phyloP scores from a whole-genome alignment of 257 asterid genomes.

The Thymus quinquecostatus region DNA sequence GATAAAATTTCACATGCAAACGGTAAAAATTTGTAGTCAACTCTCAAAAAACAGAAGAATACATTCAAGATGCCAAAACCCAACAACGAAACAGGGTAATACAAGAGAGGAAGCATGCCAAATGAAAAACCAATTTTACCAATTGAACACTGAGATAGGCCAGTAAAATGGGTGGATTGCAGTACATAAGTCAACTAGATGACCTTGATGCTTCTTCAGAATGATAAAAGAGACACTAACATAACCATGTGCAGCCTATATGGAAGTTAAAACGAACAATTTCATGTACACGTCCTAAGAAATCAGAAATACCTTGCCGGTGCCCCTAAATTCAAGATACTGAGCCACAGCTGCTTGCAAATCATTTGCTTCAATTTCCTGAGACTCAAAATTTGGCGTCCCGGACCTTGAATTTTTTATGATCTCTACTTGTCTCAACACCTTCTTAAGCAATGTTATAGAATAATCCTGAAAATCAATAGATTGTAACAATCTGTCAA shows the following conservation, averaged over 20 bases:
- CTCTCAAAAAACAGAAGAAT: slow-evolving; percentile 2
- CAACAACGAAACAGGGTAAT: slow-evolving; percentile 26
- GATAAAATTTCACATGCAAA: background rate
- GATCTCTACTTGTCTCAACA: slow-evolving; percentile 77
- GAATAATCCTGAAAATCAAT: slow-evolving; percentile 80
- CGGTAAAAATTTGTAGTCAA: too few species aligned
- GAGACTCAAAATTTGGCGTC: slow-evolving; percentile 85
- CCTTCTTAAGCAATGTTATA: slow-evolving; percentile 78
- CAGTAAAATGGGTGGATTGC: slow-evolving; percentile 11
- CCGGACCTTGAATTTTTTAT: slow-evolving; percentile 95
- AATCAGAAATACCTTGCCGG: slow-evolving; percentile 73
- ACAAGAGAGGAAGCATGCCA: slow-evolving; percentile 19
- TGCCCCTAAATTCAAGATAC: slow-evolving; percentile 84
- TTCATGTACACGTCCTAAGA: slow-evolving; percentile 17
- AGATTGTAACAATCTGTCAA: slow-evolving; percentile 35
- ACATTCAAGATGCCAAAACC: slow-evolving; percentile 29
- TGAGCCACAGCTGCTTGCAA: slow-evolving; percentile 84
- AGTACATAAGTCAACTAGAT: slow-evolving; percentile 20
- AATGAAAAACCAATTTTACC: slow-evolving; percentile 4
- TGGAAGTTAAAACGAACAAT: slow-evolving; percentile 9
- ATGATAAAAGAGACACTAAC: slow-evolving; percentile 11
- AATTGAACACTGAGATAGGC: background rate
- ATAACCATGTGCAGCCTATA: slow-evolving; percentile 28
- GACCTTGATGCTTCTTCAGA: slow-evolving; percentile 2
- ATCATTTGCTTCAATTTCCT: slow-evolving; percentile 82